phyloP scores from a whole-genome alignment of 768 basidiomycete species.

The Mycena maculata region DNA sequence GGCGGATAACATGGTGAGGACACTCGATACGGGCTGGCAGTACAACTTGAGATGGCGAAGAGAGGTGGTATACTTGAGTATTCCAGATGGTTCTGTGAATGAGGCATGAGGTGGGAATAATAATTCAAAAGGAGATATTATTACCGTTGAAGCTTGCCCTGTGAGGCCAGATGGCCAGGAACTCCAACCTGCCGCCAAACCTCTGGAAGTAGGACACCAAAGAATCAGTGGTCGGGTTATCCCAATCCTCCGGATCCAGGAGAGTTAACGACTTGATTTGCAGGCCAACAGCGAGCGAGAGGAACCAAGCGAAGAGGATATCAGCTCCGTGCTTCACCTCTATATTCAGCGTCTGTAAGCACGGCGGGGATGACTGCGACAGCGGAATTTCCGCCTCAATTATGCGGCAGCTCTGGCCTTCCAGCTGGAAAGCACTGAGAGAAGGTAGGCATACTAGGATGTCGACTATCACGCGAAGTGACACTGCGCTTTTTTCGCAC shows the following conservation, averaged over 20 bases:
- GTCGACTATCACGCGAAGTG: slow-evolving; percentile 9
- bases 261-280: slow-evolving; percentile 11
- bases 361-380: neutral
- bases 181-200: neutral
- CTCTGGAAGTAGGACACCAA: slow-evolving; percentile 1
- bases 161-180: slow-evolving; percentile 1
- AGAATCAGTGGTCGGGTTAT: neutral
- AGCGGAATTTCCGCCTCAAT: neutral
- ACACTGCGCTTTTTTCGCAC: neutral
- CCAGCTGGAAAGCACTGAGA: slow-evolving; percentile 5
- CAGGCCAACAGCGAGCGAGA: slow-evolving; percentile 3
- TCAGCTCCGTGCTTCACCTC: slow-evolving; percentile 1
- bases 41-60: slow-evolving; percentile 4
- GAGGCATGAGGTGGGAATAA: slow-evolving; percentile 4
- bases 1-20: slow-evolving; percentile 1
- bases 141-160: slow-evolving; percentile 9
- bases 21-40: slow-evolving; percentile 1
- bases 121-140: slow-evolving; percentile 1
- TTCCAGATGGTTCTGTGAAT: slow-evolving; percentile 6
- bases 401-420: slow-evolving; percentile 3
- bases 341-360: slow-evolving; percentile 2
- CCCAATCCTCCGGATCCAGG: slow-evolving; percentile 3
- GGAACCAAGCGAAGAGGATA: slow-evolving; percentile 1
- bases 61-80: slow-evolving; percentile 1
- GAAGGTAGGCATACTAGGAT: slow-evolving; percentile 3